phyloP scores from a whole-genome alignment of 768 basidiomycete genomes.

The Russula earlei region DNA sequence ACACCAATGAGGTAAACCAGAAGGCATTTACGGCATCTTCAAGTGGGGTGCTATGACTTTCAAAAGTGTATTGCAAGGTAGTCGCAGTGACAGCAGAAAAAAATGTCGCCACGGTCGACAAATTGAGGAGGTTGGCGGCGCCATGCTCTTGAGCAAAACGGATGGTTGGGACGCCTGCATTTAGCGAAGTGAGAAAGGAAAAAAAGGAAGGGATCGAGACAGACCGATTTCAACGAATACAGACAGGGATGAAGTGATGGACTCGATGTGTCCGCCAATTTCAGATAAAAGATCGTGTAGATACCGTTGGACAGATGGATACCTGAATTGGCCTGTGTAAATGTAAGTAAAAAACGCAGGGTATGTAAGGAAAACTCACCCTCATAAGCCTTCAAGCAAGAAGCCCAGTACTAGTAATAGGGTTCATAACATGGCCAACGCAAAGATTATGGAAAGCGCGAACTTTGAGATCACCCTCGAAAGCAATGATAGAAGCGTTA shows the following conservation, averaged over 20 bases:
- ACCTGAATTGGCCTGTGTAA: constrained; percentile 54
- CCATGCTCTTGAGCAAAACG: constrained; percentile 68
- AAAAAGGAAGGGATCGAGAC: constrained; percentile 22
- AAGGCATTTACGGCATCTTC: constrained; percentile 56
- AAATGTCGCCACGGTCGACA: constrained; percentile 71
- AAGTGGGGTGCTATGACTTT: constrained; percentile 30
- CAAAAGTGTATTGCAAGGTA: constrained; percentile 59
- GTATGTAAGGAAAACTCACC: constrained; percentile 29
- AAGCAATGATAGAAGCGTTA: constrained; percentile 55
- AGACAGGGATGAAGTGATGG: constrained; percentile 54
- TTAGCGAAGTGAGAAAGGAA: not conserved
- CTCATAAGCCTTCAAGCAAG: constrained; percentile 55
- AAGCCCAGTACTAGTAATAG: constrained; percentile 56
- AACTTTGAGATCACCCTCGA: constrained; percentile 63
- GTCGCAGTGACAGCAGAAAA: constrained; percentile 70
- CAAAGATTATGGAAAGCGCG: constrained; percentile 16
- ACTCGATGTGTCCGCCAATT: constrained; percentile 66
- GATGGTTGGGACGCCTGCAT: constrained; percentile 64
- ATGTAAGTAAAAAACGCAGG: not conserved
- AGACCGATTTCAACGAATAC: constrained; percentile 71
- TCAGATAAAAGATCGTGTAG: constrained; percentile 66
- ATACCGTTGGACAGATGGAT: constrained; percentile 63
- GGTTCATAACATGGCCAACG: not conserved
- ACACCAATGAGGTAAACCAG: constrained; percentile 69
- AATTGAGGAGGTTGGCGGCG: constrained; percentile 57